phyloP scores from a whole-genome alignment of 106 monocot genomes.

The Agapanthus africanus region DNA sequence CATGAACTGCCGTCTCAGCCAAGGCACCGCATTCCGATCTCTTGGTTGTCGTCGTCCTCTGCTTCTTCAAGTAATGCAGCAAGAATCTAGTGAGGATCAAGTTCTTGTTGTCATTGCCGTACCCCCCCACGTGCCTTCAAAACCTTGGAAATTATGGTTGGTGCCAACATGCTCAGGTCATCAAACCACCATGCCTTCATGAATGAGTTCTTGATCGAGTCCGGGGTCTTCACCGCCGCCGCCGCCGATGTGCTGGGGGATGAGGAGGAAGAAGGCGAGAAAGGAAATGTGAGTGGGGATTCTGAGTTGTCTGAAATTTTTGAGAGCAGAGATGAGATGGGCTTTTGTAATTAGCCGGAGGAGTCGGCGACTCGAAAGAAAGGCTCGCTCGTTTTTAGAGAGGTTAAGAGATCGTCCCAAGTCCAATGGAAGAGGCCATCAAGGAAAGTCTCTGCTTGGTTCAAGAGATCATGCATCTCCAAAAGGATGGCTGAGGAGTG shows the following conservation, averaged over 20 bases:
- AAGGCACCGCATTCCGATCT: conserved; percentile 19
- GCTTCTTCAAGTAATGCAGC: conserved; percentile 50
- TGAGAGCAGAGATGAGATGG: conserved; percentile 40
- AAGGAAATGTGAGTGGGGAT: conserved; percentile 11
- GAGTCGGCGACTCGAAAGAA: conserved; percentile 35
- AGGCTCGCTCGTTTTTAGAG: conserved; percentile 45
- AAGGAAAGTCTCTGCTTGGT: conserved; percentile 44
- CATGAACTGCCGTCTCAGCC: conserved; percentile 83
- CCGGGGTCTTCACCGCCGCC: conserved; percentile 22
- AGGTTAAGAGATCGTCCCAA: conserved; percentile 52
- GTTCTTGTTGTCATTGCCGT: conserved; percentile 53
- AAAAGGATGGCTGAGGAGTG: conserved; percentile 40
- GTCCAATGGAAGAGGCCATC: conserved; percentile 66
- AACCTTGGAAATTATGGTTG: conserved; percentile 41
- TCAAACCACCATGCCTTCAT: conserved; percentile 73
- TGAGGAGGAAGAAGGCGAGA: conserved; percentile 44
- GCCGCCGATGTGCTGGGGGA: conserved; percentile 38
- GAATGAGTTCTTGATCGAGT: conserved; percentile 23
- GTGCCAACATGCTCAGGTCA: conserved; percentile 35
- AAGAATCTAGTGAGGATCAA: conserved; percentile 59
- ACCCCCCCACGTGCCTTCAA: conserved; percentile 36
- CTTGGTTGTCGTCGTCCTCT: neutral
- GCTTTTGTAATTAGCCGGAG: conserved; percentile 41
- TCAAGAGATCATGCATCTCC: conserved; percentile 60
- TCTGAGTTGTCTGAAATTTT: conserved; percentile 56